Percentiles rank a stretch among this genome's conserved stretches.
Evolutionary conservation across 2,329 filamentous ascomycete species (phyloP).

Genomic region (Dothidotthia symphoricarpi): DNA sequence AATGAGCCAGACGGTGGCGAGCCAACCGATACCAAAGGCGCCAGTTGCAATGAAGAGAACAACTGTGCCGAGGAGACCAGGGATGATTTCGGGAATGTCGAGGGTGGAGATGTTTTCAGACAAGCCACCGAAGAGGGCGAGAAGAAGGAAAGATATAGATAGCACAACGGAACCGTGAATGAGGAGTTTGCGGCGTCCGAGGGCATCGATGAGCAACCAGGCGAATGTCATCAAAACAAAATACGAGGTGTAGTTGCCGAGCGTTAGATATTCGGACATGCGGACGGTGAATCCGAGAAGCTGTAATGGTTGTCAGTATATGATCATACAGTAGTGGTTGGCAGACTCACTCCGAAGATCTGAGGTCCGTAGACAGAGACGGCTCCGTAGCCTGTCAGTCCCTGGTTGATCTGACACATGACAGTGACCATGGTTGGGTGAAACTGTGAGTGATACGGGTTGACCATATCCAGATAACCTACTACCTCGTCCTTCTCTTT

Average conservation of each 20-base stretch:
- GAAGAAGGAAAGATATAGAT: constrained; percentile 51
- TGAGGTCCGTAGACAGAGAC: constrained; percentile 64
- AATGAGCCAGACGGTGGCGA: constrained; percentile 60
- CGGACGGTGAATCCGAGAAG: constrained; percentile 56
- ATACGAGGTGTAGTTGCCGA: constrained; percentile 62
- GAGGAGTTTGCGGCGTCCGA: constrained; percentile 56
- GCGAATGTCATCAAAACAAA: constrained; percentile 61
- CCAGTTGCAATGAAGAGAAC: constrained; percentile 58
- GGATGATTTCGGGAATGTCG: constrained; percentile 42
- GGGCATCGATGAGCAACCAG: constrained; percentile 58
- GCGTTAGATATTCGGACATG: constrained; percentile 56
- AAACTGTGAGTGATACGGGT: constrained; percentile 55
- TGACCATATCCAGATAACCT: constrained; percentile 59
- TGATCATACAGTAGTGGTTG: background rate
- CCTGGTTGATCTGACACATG: constrained; percentile 64
- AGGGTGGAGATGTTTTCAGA: constrained; percentile 43
- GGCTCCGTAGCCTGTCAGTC: constrained; percentile 58
- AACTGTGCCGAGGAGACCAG: constrained; percentile 53
- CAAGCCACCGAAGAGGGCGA: constrained; percentile 54
- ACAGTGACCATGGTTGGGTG: constrained; percentile 61
- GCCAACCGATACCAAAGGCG: constrained; percentile 61
- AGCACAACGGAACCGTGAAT: constrained; percentile 54
- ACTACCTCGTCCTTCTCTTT: constrained; percentile 51
- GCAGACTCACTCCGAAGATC: constrained; percentile 53
- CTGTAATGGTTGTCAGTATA: constrained; percentile 55